A percentile compares a stretch with the other conserved stretches of the same genome.
Conservation (phyloP, 306 rosid species). For the Ceratonia siliqua region DNA sequence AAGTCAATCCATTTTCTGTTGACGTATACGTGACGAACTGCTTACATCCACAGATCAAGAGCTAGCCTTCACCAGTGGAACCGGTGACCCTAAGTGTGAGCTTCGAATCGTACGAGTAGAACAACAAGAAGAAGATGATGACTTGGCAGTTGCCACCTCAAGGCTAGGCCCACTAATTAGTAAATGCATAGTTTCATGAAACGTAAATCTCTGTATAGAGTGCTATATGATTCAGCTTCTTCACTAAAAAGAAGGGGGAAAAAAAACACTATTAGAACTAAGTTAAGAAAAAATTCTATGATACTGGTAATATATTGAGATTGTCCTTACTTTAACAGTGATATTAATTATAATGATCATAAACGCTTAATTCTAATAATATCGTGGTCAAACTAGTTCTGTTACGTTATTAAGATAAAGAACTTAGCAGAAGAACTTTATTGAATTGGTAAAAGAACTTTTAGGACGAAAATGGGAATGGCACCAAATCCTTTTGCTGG, state of each 20-base stretch:
- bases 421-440: too few species aligned
- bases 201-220: not conserved
- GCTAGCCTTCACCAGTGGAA: not conserved
- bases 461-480: not conserved
- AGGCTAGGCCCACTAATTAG: constrained; percentile 5
- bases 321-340: too few species aligned
- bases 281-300: too few species aligned
- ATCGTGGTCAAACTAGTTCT: too few species aligned
- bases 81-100: not conserved
- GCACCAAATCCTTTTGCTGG: not conserved
- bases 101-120: constrained; percentile 19
- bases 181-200: constrained; percentile 9
- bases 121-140: constrained; percentile 3
- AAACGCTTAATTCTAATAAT: too few species aligned
- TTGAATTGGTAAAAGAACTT: too few species aligned
- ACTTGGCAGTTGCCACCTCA: constrained; percentile 19
- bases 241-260: not conserved
- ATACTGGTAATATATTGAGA: too few species aligned
- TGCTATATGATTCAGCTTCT: constrained; percentile 13
- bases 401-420: too few species aligned
- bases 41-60: constrained; percentile 37
- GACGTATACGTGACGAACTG: constrained; percentile 48
- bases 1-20: constrained; percentile 8
- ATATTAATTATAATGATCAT: too few species aligned
- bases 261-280: too few species aligned